Base-by-base conservation (phyloP, 768 basidiomycete genomes). In the Gloeophyllum trabeum region DNA sequence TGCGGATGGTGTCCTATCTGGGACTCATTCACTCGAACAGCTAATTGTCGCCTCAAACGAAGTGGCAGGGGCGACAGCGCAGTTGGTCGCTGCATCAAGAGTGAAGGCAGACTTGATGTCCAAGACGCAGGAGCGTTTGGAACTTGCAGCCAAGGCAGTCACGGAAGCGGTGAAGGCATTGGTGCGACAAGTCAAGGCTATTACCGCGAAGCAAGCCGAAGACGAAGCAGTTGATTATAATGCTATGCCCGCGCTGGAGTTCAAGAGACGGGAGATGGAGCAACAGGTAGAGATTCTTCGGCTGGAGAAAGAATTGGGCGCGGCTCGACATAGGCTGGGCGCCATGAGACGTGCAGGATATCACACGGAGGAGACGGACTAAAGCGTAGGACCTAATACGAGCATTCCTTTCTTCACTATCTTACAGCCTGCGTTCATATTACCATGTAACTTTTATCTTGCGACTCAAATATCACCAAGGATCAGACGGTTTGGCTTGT, bases 21-120 rank as follows among this genome's bases (percentile, higher is more conserved):
- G 94, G 10, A 93, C 91, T 13, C 91, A 98, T 60, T 92, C 93
- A 23, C 73, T 97, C 44, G 96, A 98, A 64, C 96, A 99, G 63
- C 84, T 99, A 51, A 98, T 99, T 55, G 96, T 98, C 44, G 88
- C 96, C n/a, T 99, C 96, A 28, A 98, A 98, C 63, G 96, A 97
- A 60, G 96, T 99, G 32, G 90, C 93, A 2, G 90, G 81, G 40
- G 84, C 96, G 2, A 99, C 96, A 2, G 96, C 96, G 13, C 96
- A 99, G 62, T 81, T 99, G 40, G 96, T 99, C 35, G 96, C 96
- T 20, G 96, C 96, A 5, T 97, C 93, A 7, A 81, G 96, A 43
- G 96, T 99, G 55, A 99, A 98, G 67, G 91, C 93, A 4, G 91
- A 91, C 56, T 70, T 97, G 48, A 98, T 97, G 93, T 93, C 89